Evolutionary conservation across 768 basidiomycete genomes (phyloP).

Genomic region (Clavulina sp.): DNA sequence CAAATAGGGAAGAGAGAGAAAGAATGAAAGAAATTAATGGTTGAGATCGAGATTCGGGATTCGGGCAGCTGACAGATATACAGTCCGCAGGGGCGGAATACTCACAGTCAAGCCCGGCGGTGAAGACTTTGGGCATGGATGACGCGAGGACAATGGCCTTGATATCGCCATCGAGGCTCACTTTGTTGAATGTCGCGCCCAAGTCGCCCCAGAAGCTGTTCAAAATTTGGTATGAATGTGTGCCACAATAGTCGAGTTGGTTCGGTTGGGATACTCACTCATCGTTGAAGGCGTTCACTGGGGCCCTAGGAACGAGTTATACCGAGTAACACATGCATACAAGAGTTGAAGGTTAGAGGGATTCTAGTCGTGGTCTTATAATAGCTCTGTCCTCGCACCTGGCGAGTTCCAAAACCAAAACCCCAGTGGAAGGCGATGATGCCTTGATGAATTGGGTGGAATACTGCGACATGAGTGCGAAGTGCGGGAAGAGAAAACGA

Average conservation of each 20-base stretch:
- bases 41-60: too few species aligned
- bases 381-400: constrained; percentile 16
- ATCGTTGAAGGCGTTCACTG: not conserved
- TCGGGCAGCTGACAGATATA: not conserved
- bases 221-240: not conserved
- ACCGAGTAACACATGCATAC: not conserved
- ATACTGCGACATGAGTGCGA: constrained; percentile 5
- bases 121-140: constrained; percentile 42
- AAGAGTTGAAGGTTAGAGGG: not conserved
- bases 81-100: not conserved
- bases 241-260: not conserved
- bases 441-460: constrained; percentile 21
- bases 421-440: constrained; percentile 21
- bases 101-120: constrained; percentile 69
- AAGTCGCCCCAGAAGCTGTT: constrained; percentile 60
- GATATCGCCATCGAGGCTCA: constrained; percentile 37
- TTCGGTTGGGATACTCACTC: not conserved
- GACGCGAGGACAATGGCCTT: constrained; percentile 62
- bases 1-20: not conserved
- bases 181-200: constrained; percentile 37
- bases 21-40: not conserved
- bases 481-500: not conserved
- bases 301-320: not conserved
- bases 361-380: constrained; percentile 12
- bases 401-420: constrained; percentile 25